Evolutionary conservation across 805 yeast genomes (phyloP), one percentile per base, ranked within the genome.

Genomic region (Cyberlindnera xishuangbannaensis): DNA sequence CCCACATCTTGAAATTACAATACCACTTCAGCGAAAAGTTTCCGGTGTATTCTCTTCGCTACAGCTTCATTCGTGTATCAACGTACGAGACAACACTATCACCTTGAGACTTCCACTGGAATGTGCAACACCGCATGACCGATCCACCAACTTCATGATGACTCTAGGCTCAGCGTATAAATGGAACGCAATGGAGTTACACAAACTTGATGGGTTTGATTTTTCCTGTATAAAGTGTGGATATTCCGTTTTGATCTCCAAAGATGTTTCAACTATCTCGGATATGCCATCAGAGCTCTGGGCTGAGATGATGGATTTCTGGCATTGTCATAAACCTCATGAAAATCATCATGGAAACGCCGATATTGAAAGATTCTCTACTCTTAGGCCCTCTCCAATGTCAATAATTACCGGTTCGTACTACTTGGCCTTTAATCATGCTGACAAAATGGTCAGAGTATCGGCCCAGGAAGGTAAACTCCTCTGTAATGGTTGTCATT

Each of bases 301-400:
- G 98, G 76, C 81, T 11, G 98, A 90, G 53, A 62, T 92, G 71
- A 82, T 90, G 95, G 97, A 90, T 37, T 83, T 82, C 44, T 90
- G 98, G 98, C 97, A 90, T 55, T 90, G 98, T 53, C 97, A 90
- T 51, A 82, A 81, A 48, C 94, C 94, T 0, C 51, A 53, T 19
- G 54, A 56, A 38, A 45, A 52, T 26, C 25, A 27, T 15, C n/a
- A n/a, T n/a, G n/a, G n/a, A n/a, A 16, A 24, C 11, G 13, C 26
- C n/a, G 30, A 31, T 34, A 25, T 36, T 33, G 35, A 50, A 16
- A 61, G 67, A 36, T 64, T 62, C 42, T 68, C 69, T 7, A 51
- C 55, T 1, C 48, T 78, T 27, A 58, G 49, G 16, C 83, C 90
- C 4, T 33, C 51, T 5, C 39, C 46, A 0, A 53, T 58, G 19